A percentile compares a stretch with the other conserved stretches of the same genome.
These are phyloP conservation scores for Nakaseomyces sp. DNA, from an alignment of 1,139 yeast species.

Conservation along the genomic window DNA sequence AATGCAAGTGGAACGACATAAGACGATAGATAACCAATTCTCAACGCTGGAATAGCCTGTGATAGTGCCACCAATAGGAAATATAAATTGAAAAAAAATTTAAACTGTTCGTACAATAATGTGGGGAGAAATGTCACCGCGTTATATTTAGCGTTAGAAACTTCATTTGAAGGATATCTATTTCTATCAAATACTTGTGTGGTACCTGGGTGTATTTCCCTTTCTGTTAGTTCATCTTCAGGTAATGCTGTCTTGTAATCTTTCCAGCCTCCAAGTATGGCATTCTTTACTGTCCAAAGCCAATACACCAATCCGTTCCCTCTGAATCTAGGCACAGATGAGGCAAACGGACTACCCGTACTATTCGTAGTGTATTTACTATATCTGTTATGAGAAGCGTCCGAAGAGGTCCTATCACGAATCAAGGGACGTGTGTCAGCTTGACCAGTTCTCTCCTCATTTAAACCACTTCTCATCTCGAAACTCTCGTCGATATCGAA, in stretches of 20 bases:
- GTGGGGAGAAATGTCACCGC: constrained; percentile 82
- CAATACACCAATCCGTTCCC: not conserved
- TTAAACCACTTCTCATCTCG: constrained; percentile 21
- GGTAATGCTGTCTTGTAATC: constrained; percentile 17
- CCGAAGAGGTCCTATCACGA: constrained; percentile 13
- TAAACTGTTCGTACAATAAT: constrained; percentile 89
- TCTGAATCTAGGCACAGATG: not conserved
- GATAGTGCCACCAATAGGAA: constrained; percentile 89
- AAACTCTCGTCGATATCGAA: constrained; percentile 19
- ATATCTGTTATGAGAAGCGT: not conserved
- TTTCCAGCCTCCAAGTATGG: constrained; percentile 3
- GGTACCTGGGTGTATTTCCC: constrained; percentile 36
- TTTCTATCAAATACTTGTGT: constrained; percentile 31
- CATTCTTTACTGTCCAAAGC: not conserved
- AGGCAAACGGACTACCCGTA: not conserved
- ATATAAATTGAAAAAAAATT: constrained; percentile 89
- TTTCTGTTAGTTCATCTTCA: constrained; percentile 31
- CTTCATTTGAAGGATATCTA: constrained; percentile 63
- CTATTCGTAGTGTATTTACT: not conserved
- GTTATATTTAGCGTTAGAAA: constrained; percentile 91
- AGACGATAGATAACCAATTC: constrained; percentile 89
- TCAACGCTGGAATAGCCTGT: constrained; percentile 80
- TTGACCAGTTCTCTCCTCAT: not conserved
- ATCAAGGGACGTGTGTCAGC: constrained; percentile 21
- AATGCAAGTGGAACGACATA: constrained; percentile 91